A percentile compares a stretch with the other conserved stretches of the same genome.
Conservation (phyloP, 1,139 yeast species). For the Yamadazyma sp. region DNA sequence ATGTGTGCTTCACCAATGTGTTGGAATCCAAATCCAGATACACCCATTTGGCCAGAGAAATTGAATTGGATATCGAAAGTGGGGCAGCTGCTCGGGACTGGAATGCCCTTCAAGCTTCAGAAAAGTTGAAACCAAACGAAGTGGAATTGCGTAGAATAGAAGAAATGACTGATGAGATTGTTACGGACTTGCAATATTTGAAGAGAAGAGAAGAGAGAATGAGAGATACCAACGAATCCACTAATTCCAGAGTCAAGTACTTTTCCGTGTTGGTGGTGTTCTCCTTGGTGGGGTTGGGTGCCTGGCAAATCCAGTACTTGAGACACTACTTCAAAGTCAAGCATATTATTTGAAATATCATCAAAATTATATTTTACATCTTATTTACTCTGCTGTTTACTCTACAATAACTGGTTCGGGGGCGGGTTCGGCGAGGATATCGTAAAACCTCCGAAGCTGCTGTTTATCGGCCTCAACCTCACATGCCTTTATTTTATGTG, state of each 20-base stretch:
- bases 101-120: slow-evolving; percentile 92
- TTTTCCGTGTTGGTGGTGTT: slow-evolving; percentile 71
- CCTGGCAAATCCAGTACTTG: slow-evolving; percentile 89
- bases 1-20: slow-evolving; percentile 82
- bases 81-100: slow-evolving; percentile 98
- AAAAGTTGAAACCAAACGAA: slow-evolving; percentile 90
- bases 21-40: slow-evolving; percentile 39
- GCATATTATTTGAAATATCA: slow-evolving; percentile 70
- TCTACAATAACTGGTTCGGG: too few species aligned
- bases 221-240: slow-evolving; percentile 95
- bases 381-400: too few species aligned
- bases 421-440: too few species aligned
- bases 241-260: slow-evolving; percentile 82
- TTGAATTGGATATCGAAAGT: slow-evolving; percentile 89
- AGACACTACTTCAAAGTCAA: slow-evolving; percentile 92
- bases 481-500: neutral
- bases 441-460: neutral
- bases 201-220: slow-evolving; percentile 84
- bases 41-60: slow-evolving; percentile 50
- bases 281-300: slow-evolving; percentile 75
- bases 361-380: too few species aligned
- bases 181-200: slow-evolving; percentile 75
- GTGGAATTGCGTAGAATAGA: slow-evolving; percentile 83
- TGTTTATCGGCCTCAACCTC: neutral
- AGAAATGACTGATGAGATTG: slow-evolving; percentile 79